phyloP scores from a whole-genome alignment of 2,329 filamentous ascomycete genomes.

The Beauveria australis region DNA sequence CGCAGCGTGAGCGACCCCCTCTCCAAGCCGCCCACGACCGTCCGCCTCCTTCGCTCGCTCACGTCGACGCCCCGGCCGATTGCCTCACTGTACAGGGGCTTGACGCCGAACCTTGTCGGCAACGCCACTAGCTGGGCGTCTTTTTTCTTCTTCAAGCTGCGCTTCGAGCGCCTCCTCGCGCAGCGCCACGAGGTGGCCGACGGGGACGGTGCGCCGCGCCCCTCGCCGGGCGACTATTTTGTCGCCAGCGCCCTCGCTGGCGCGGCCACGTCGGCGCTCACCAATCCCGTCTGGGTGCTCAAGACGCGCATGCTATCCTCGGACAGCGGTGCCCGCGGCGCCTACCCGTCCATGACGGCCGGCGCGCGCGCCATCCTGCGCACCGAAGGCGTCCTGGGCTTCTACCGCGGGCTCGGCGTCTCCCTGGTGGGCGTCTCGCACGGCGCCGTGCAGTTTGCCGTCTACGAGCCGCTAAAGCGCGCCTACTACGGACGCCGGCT shows the following conservation, averaged over 20 bases:
- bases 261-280: slow-evolving; percentile 68
- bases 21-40: slow-evolving; percentile 35
- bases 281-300: slow-evolving; percentile 96
- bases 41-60: slow-evolving; percentile 44
- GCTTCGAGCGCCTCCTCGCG: slow-evolving; percentile 41
- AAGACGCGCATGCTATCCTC: slow-evolving; percentile 96
- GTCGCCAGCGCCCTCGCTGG: slow-evolving; percentile 64
- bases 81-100: slow-evolving; percentile 74
- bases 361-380: slow-evolving; percentile 60
- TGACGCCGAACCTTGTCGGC: slow-evolving; percentile 83
- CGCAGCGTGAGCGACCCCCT: slow-evolving; percentile 32
- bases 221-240: slow-evolving; percentile 66
- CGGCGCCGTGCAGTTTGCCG: slow-evolving; percentile 90
- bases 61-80: slow-evolving; percentile 46
- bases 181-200: slow-evolving; percentile 12
- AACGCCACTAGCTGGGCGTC: slow-evolving; percentile 86
- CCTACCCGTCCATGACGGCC: slow-evolving; percentile 69
- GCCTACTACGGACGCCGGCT: slow-evolving; percentile 43
- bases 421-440: slow-evolving; percentile 82
- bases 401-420: slow-evolving; percentile 80
- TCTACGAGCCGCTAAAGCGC: slow-evolving; percentile 68
- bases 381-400: slow-evolving; percentile 67
- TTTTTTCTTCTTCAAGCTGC: slow-evolving; percentile 75
- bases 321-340: slow-evolving; percentile 62
- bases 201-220: slow-evolving; percentile 11